Evolutionary conservation across 2,329 filamentous ascomycete genomes (phyloP).

Genomic region (Colletotrichum musae): DNA sequence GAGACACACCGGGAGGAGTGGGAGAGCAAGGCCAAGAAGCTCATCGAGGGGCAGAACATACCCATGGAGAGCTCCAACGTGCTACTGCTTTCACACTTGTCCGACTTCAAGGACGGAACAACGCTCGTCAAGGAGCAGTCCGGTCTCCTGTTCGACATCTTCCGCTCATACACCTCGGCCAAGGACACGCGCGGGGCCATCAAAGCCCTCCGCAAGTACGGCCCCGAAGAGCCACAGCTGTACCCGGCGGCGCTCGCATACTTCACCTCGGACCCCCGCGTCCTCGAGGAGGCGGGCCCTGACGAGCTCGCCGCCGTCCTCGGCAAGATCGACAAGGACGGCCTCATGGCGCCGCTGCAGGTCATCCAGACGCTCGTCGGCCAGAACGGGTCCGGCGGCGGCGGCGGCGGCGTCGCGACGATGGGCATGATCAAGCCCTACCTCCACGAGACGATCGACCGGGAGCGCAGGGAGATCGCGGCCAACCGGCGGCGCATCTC

Average conservation of each 20-base stretch:
- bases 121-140: conserved; percentile 95
- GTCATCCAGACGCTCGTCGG: conserved; percentile 92
- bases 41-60: conserved; percentile 85
- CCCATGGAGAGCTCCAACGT: conserved; percentile 97
- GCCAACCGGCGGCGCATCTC: conserved; percentile 84
- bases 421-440: conserved; percentile 99
- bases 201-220: conserved; percentile 91
- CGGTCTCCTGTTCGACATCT: conserved; percentile 93
- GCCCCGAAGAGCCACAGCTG: conserved; percentile 88
- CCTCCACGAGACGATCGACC: conserved; percentile 87
- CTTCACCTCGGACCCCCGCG: conserved; percentile 86
- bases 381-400: conserved; percentile 54
- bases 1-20: conserved; percentile 79
- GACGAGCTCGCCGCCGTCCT: conserved; percentile 87
- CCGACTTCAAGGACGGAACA: conserved; percentile 90
- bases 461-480: conserved; percentile 88
- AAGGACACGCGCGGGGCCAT: conserved; percentile 94
- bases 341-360: conserved; percentile 94
- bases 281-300: conserved; percentile 86
- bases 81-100: conserved; percentile 90
- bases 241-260: conserved; percentile 95
- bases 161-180: conserved; percentile 93
- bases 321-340: conserved; percentile 88
- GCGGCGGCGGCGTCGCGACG: conserved; percentile 78
- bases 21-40: conserved; percentile 90